Percentiles rank a stretch among this genome's conserved stretches.
These are phyloP conservation scores for Dimargaris verticillata DNA, from an alignment of 192 early-diverging fungal genomes.

Conservation along the genomic window DNA sequence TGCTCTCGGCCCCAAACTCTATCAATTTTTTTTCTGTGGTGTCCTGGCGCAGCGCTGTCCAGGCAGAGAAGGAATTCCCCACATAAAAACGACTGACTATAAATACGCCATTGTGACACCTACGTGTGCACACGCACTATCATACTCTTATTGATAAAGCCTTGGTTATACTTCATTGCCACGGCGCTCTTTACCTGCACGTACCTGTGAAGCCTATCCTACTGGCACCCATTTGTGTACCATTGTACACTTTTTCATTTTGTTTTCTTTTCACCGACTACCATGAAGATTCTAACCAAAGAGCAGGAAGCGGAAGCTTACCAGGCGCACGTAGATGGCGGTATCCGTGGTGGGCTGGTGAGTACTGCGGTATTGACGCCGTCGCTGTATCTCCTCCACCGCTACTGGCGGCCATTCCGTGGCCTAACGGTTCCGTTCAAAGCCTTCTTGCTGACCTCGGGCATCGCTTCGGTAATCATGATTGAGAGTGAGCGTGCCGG, in stretches of 20 bases:
- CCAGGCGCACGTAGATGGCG: constrained; percentile 9
- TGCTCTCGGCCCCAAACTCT: too few species aligned
- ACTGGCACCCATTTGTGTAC: too few species aligned
- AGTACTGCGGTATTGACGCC: not conserved
- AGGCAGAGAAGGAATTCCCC: too few species aligned
- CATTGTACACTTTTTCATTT: not conserved
- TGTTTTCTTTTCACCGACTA: not conserved
- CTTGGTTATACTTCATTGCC: too few species aligned
- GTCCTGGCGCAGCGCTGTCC: too few species aligned
- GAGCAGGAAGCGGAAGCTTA: constrained; percentile 7
- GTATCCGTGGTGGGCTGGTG: constrained; percentile 2
- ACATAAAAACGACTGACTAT: too few species aligned
- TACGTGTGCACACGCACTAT: too few species aligned
- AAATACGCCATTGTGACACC: too few species aligned
- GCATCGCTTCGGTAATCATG: constrained; percentile 6
- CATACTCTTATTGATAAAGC: too few species aligned
- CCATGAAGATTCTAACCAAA: constrained; percentile 12
- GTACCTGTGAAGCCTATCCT: too few species aligned
- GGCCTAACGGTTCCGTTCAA: constrained; percentile 8
- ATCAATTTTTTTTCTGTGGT: too few species aligned
- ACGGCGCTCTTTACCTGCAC: too few species aligned
- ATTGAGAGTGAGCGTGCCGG: constrained; percentile 11
- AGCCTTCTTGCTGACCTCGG: constrained; percentile 7
- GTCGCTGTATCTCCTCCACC: not conserved
- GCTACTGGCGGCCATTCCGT: constrained; percentile 5